Conservation (phyloP, 768 basidiomycete species). For the Mrakia gelida region DNA sequence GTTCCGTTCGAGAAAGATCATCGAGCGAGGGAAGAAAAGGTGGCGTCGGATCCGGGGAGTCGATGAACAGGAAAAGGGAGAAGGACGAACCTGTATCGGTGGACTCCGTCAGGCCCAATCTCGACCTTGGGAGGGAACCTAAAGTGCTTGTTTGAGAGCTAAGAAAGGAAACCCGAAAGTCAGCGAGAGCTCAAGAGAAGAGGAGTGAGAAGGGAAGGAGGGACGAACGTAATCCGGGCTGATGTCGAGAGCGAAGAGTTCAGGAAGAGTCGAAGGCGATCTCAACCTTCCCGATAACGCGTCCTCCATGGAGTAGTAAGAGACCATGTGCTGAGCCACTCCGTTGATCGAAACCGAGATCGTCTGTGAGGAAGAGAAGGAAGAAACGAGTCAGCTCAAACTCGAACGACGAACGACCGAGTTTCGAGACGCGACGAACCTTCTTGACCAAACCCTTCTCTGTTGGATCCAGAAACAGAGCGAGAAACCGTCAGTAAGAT, state of each 20-base stretch:
- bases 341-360: conserved; percentile 83
- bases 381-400: background rate
- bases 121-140: conserved; percentile 29
- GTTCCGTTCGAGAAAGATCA: background rate
- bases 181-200: background rate
- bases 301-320: conserved; percentile 90
- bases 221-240: conserved; percentile 54
- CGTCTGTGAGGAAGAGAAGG: conserved; percentile 54
- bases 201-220: background rate
- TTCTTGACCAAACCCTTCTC: conserved; percentile 84
- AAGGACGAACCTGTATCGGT: conserved; percentile 22
- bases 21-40: background rate
- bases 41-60: background rate
- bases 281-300: conserved; percentile 83
- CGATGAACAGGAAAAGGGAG: background rate
- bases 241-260: conserved; percentile 80
- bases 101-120: conserved; percentile 24
- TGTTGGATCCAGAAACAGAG: background rate
- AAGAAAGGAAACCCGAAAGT: background rate
- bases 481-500: background rate
- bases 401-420: background rate
- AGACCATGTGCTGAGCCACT: conserved; percentile 85
- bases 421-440: conserved; percentile 51
- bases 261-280: conserved; percentile 79
- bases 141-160: conserved; percentile 27